Evolutionary conservation across 257 asterid species (phyloP).

Genomic region (Verbascum thapsus): DNA sequence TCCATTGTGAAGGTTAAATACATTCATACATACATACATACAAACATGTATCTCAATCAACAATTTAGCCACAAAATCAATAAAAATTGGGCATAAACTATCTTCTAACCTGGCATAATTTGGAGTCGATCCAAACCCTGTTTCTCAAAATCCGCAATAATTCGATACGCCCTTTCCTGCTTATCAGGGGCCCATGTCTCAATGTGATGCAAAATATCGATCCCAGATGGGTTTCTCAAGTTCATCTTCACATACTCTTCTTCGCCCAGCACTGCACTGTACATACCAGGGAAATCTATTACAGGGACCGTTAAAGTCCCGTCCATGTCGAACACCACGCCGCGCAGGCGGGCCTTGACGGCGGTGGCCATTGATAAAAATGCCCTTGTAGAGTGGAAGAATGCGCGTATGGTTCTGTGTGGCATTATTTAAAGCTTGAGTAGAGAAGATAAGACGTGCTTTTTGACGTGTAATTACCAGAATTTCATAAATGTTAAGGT

Average conservation of each 20-base stretch:
- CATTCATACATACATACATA: neutral
- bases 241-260: constrained; percentile 54
- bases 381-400: constrained; percentile 38
- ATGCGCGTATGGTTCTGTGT: constrained; percentile 34
- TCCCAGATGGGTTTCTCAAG: constrained; percentile 63
- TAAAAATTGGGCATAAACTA: constrained; percentile 10
- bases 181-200: constrained; percentile 78
- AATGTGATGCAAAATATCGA: constrained; percentile 86
- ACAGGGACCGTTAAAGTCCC: constrained; percentile 95
- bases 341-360: constrained; percentile 57
- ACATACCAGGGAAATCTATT: constrained; percentile 87
- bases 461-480: too few species aligned
- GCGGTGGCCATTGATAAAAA: constrained; percentile 58
- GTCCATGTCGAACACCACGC: constrained; percentile 97
- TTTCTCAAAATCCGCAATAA: constrained; percentile 79
- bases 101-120: constrained; percentile 90
- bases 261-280: constrained; percentile 85
- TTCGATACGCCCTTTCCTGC: constrained; percentile 63
- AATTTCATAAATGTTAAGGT: too few species aligned
- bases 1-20: neutral
- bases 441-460: too few species aligned
- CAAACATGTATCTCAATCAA: neutral
- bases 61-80: too few species aligned
- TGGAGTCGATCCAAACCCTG: constrained; percentile 84
- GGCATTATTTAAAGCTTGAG: constrained; percentile 37